These are phyloP conservation scores for Kwoniella pini DNA, from an alignment of 768 basidiomycete species.

Conservation along the genomic window DNA sequence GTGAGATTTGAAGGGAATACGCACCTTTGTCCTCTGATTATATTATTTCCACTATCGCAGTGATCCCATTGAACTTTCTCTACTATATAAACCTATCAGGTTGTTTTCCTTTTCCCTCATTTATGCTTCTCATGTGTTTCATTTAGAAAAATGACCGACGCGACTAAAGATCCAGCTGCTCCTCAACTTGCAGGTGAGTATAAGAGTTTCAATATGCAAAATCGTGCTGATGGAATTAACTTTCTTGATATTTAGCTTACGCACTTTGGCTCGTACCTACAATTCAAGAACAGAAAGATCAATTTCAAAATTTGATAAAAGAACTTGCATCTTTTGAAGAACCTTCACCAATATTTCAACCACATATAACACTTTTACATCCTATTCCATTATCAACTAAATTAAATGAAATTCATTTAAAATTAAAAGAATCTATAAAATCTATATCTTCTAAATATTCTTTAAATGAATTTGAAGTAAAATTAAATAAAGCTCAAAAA, in stretches of 20 bases:
- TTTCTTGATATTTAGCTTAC: slow-evolving; percentile 16
- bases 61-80: no score
- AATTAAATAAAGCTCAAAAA: slow-evolving; percentile 22
- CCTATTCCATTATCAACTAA: slow-evolving; percentile 18
- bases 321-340: slow-evolving; percentile 18
- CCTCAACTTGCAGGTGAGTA: slow-evolving; percentile 8
- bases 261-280: slow-evolving; percentile 33
- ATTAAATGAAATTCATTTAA: slow-evolving; percentile 7
- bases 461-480: slow-evolving; percentile 2
- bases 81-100: no score
- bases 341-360: slow-evolving; percentile 22
- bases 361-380: slow-evolving; percentile 35
- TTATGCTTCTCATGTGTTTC: not conserved
- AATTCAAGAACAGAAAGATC: not conserved
- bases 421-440: slow-evolving; percentile 1
- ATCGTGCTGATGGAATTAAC: not conserved
- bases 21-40: no score
- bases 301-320: slow-evolving; percentile 15
- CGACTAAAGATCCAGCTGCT: not conserved
- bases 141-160: slow-evolving; percentile 2
- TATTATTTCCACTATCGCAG: no score
- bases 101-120: not conserved
- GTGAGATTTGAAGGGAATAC: no score
- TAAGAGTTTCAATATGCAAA: not conserved
- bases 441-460: not conserved